phyloP scores from a whole-genome alignment of 192 early-diverging fungal species.

The Piromyces finnis region DNA sequence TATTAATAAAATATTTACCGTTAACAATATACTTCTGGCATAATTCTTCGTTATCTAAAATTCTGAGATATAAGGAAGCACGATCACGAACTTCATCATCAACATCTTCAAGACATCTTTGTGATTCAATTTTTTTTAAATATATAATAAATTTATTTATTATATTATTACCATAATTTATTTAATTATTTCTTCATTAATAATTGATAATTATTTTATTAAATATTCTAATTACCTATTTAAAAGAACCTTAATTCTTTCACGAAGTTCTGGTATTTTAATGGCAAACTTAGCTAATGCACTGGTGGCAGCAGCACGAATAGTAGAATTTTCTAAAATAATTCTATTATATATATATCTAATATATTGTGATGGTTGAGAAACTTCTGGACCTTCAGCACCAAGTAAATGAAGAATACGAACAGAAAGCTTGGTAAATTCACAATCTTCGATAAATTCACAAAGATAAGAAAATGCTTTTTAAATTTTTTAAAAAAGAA shows the following conservation, averaged over 20 bases:
- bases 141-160: too few species aligned
- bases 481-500: not conserved
- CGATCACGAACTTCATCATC: slow-evolving; percentile 98
- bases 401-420: slow-evolving; percentile 89
- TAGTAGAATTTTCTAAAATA: slow-evolving; percentile 90
- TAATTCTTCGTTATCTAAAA: slow-evolving; percentile 46
- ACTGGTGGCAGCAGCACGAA: slow-evolving; percentile 89
- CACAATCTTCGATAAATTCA: slow-evolving; percentile 99
- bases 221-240: slow-evolving; percentile 17
- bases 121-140: too few species aligned
- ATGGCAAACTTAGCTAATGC: slow-evolving; percentile 88
- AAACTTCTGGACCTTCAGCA: slow-evolving; percentile 76
- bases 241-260: slow-evolving; percentile 52
- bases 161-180: too few species aligned
- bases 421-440: slow-evolving; percentile 96
- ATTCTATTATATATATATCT: slow-evolving; percentile 99
- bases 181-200: too few species aligned
- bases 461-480: slow-evolving; percentile 82
- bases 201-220: too few species aligned
- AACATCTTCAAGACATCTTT: slow-evolving; percentile 84
- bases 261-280: slow-evolving; percentile 48
- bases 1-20: slow-evolving; percentile 47
- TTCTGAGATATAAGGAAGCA: slow-evolving; percentile 68
- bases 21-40: slow-evolving; percentile 58
- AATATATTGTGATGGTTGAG: slow-evolving; percentile 87